Evolutionary conservation across 2,329 filamentous ascomycete genomes (phyloP).

Genomic region (Delphinella strobiligena): DNA sequence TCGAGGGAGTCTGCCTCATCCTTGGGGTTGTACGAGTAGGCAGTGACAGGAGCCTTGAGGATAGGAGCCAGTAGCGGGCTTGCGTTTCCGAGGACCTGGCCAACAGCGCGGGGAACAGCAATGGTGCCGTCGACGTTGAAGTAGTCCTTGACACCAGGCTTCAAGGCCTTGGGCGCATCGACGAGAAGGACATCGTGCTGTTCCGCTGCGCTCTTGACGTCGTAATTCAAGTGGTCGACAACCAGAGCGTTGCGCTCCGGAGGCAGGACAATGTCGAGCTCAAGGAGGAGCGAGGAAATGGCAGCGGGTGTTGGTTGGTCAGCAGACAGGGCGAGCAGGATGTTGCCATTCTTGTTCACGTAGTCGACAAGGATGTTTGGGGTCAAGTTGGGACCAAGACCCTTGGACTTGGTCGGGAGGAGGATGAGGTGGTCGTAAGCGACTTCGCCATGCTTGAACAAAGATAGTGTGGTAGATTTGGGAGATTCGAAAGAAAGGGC

Average conservation of each 20-base stretch:
- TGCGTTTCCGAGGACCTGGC: conserved; percentile 66
- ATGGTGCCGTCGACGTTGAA: conserved; percentile 60
- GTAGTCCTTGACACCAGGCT: conserved; percentile 61
- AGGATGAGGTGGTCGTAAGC: conserved; percentile 85
- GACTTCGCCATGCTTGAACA: conserved; percentile 79
- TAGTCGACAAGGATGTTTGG: conserved; percentile 82
- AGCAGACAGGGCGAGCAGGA: conserved; percentile 74
- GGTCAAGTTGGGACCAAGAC: conserved; percentile 77
- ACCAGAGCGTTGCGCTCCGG: conserved; percentile 73
- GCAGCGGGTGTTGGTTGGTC: conserved; percentile 57
- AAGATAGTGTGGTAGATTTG: conserved; percentile 61
- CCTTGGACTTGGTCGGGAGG: conserved; percentile 83
- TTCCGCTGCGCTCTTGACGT: conserved; percentile 61
- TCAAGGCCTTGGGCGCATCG: conserved; percentile 52
- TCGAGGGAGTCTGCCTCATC: conserved; percentile 62
- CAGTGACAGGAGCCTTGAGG: conserved; percentile 67
- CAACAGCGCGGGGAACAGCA: conserved; percentile 71
- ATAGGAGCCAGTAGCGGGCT: conserved; percentile 70
- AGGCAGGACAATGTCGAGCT: conserved; percentile 83
- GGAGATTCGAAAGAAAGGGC: conserved; percentile 70
- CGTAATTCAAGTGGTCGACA: conserved; percentile 94
- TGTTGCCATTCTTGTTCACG: conserved; percentile 81
- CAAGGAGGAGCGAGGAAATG: conserved; percentile 66
- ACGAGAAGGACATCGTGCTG: conserved; percentile 82
- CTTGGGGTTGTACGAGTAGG: conserved; percentile 90